phyloP scores from a whole-genome alignment of 805 yeast species.

The Zygosaccharomyces rouxii region DNA sequence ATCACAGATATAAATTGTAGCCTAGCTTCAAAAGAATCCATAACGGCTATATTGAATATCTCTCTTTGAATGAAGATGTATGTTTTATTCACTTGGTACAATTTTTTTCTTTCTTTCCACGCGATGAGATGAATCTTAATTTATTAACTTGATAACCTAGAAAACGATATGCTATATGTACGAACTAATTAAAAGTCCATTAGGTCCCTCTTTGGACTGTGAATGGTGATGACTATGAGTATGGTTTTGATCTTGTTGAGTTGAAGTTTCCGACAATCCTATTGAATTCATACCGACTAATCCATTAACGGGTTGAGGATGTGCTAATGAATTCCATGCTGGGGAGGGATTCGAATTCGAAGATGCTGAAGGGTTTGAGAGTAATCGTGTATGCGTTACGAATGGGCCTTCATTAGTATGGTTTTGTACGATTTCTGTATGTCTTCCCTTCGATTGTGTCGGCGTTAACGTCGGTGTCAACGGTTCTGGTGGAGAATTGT shows the following conservation, averaged over 20 bases:
- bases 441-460: constrained; percentile 7
- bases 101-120: background rate
- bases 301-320: constrained; percentile 5
- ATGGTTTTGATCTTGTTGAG: background rate
- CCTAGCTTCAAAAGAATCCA: constrained; percentile 90
- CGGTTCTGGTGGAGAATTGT: constrained; percentile 21
- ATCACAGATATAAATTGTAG: constrained; percentile 67
- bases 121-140: constrained; percentile 4
- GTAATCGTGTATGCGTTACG: constrained; percentile 7
- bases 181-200: constrained; percentile 4
- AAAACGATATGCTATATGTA: constrained; percentile 3
- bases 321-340: constrained; percentile 6
- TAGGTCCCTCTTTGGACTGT: constrained; percentile 1
- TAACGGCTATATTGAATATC: constrained; percentile 23
- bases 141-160: background rate
- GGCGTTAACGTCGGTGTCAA: constrained; percentile 12
- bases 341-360: constrained; percentile 7
- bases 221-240: background rate
- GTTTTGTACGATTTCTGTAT: background rate
- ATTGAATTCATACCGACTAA: constrained; percentile 3
- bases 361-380: constrained; percentile 6
- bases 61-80: background rate
- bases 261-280: background rate
- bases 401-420: constrained; percentile 8
- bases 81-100: background rate